Percentiles rank a stretch among this genome's conserved stretches.
phyloP scores from a whole-genome alignment of 768 basidiomycete species.

The Mycena filopes region DNA sequence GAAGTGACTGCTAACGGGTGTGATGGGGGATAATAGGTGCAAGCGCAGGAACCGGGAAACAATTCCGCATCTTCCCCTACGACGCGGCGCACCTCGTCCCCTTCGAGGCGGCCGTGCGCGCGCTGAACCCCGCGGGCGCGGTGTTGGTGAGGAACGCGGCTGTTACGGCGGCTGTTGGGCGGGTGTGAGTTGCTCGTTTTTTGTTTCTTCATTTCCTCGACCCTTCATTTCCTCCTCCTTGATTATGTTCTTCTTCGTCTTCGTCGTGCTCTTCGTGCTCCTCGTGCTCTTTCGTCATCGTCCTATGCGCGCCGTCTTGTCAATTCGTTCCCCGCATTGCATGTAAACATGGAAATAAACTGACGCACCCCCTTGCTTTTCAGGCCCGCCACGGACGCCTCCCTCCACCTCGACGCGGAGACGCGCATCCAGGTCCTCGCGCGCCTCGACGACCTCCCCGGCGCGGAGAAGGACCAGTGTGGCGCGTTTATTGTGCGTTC shows the following conservation, averaged over 20 bases:
- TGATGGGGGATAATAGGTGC: too few species aligned
- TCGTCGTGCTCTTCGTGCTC: too few species aligned
- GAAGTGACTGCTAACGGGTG: too few species aligned
- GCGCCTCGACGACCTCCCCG: conserved; percentile 70
- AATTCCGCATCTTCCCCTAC: conserved; percentile 89
- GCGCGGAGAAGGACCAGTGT: conserved; percentile 89
- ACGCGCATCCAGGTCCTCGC: conserved; percentile 89
- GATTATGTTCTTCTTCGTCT: too few species aligned
- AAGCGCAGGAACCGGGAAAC: too few species aligned
- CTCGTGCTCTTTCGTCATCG: too few species aligned
- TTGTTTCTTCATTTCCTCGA: conserved; percentile 2
- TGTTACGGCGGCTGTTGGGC: conserved; percentile 79
- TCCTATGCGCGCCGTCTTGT: too few species aligned
- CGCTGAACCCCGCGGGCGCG: conserved; percentile 85
- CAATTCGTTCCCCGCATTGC: too few species aligned
- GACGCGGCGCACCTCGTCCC: conserved; percentile 78
- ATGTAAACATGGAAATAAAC: too few species aligned
- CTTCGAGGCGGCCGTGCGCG: conserved; percentile 81
- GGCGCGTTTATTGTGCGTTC: conserved; percentile 79
- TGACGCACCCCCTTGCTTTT: too few species aligned
- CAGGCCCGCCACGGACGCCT: conserved; percentile 63
- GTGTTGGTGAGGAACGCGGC: conserved; percentile 81
- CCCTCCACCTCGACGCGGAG: conserved; percentile 78
- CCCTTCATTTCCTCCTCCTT: too few species aligned
- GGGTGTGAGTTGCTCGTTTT: conserved; percentile 63